Evolutionary conservation across 768 basidiomycete genomes (phyloP).

Genomic region (Hygrophorus russula): DNA sequence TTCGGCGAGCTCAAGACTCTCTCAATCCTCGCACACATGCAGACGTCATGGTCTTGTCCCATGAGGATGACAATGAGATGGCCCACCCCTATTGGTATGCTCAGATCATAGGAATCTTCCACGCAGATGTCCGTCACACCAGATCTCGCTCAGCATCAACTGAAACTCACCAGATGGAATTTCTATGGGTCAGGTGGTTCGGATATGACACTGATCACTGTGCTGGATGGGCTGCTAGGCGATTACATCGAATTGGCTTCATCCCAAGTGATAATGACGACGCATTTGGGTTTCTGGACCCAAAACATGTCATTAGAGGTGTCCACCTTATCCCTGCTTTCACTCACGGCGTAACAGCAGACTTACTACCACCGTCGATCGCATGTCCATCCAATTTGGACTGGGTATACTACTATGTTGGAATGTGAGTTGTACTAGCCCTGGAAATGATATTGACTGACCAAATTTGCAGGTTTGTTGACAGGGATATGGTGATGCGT

Average conservation of each 20-base stretch:
- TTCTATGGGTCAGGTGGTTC: conserved; percentile 34
- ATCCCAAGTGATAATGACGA: conserved; percentile 6
- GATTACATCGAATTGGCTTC: conserved; percentile 15
- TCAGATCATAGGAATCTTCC: conserved; percentile 17
- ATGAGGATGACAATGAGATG: conserved; percentile 8
- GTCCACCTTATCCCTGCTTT: conserved; percentile 18
- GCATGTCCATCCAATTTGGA: background rate
- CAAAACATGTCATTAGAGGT: conserved; percentile 12
- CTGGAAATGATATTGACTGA: background rate
- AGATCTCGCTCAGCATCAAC: conserved; percentile 6
- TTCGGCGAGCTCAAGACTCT: conserved; percentile 22
- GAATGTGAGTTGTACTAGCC: background rate
- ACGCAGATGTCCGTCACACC: conserved; percentile 13
- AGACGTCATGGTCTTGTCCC: conserved; percentile 21
- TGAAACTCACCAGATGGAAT: conserved; percentile 18
- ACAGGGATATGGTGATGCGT: conserved; percentile 2
- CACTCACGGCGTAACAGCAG: conserved; percentile 5
- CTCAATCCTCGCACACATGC: conserved; percentile 22
- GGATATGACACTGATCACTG: conserved; percentile 14
- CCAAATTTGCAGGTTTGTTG: background rate
- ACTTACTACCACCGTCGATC: background rate
- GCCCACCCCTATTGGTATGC: conserved; percentile 11
- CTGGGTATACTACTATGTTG: conserved; percentile 2
- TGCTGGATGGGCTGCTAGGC: conserved; percentile 15
- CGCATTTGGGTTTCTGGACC: conserved; percentile 20